Evolutionary conservation across 1,284 basidiomycete species (phyloP).

Genomic region (Vanrija sp.): DNA sequence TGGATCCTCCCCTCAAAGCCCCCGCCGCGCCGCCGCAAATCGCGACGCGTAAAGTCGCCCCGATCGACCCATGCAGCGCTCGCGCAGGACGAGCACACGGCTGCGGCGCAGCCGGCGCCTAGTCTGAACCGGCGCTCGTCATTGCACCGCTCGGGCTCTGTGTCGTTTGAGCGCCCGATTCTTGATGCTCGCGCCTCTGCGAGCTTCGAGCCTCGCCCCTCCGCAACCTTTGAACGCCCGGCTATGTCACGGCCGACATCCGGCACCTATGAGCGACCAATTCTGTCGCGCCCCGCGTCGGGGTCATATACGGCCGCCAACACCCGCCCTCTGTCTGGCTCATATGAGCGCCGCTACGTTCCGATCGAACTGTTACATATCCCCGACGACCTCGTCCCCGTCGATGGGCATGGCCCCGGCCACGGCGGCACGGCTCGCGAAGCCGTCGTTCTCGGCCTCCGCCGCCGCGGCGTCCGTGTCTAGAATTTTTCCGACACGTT

Average conservation of each 20-base stretch:
- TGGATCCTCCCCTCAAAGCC: slow-evolving; percentile 9
- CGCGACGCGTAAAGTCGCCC: not conserved
- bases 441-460: slow-evolving; percentile 24
- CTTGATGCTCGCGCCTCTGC: not conserved
- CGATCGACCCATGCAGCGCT: too few relatives aligned
- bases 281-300: too few relatives aligned
- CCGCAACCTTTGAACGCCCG: too few relatives aligned
- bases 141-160: too few relatives aligned
- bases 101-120: too few relatives aligned
- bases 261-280: too few relatives aligned
- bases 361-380: slow-evolving; percentile 16
- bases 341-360: slow-evolving; percentile 13
- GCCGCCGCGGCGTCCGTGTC: slow-evolving; percentile 13
- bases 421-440: slow-evolving; percentile 17
- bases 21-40: slow-evolving; percentile 3
- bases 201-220: too few relatives aligned
- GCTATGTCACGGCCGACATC: too few relatives aligned
- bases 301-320: too few relatives aligned
- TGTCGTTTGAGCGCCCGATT: not conserved
- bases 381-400: slow-evolving; percentile 1
- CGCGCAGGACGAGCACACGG: too few relatives aligned
- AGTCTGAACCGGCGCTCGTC: too few relatives aligned
- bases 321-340: not conserved
- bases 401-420: not conserved
- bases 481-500: too few relatives aligned